Base-by-base conservation (phyloP, 257 asterid species). In the Gentiana straminea region DNA sequence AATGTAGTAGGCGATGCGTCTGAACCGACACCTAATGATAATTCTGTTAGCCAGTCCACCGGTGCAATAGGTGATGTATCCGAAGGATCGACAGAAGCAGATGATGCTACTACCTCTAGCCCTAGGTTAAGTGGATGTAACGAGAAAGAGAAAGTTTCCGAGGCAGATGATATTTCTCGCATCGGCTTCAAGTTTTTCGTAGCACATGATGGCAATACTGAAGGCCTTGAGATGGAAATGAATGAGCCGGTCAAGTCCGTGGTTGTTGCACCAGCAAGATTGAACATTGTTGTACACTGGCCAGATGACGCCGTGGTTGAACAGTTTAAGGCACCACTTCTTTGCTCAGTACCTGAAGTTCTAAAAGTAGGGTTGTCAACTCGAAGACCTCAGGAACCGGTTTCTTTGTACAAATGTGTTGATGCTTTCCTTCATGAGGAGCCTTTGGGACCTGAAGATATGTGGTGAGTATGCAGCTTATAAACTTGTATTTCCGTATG, bases 361-460 rank as follows among this genome's bases (percentile, higher is more conserved):
- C 87, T 73, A 61, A 85, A 84, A 72, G 70, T 91, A 51, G 78
- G 90, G 0, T 79, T 75, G 75, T 78, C 76, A 41, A 54, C 78
- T 15, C 83, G 67, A 73, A 79, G 79, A 63, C 89, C 95, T 10
- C 88, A 83, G 71, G 95, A 92, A 64, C 69, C 90, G 58, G 86
- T 83, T 65, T 83, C 97, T 56, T 72, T 91, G 57, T 84, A 82
- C 82, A 84, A 83, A 80, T 91, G 98, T 68, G 89, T 91, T 34
- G 95, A 87, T 77, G 97, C 97, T 7, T 87, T 87, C 54, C 86
- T 91, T 47, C 84, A 80, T 93, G 98, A 87, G 80, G 98, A 87
- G 80, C 98, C 98, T 56, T 81, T 87, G 49, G 98, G 98, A 65
- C 98, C 97, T 60, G 96, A 91, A 67, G 98, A 91, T 73, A 91